These are phyloP conservation scores for Kalaharituber pfeilii DNA, from an alignment of 2,329 filamentous ascomycete species.

Conservation along the genomic window DNA sequence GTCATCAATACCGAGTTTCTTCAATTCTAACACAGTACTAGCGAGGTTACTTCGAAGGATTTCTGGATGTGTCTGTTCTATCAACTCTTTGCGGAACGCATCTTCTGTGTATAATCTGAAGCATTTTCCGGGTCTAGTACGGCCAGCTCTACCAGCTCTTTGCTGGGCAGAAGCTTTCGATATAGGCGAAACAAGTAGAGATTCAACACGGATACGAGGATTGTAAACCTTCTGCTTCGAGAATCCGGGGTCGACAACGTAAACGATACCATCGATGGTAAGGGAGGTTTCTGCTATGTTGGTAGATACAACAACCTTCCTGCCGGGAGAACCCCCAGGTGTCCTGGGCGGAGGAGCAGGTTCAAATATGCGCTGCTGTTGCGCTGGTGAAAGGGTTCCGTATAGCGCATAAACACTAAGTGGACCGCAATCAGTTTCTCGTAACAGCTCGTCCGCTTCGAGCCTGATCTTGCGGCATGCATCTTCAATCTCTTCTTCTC, in stretches of 20 bases:
- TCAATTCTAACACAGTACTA: constrained; percentile 86
- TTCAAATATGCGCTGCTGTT: constrained; percentile 92
- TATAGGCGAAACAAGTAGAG: constrained; percentile 89
- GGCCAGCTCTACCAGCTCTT: constrained; percentile 94
- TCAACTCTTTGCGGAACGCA: constrained; percentile 94
- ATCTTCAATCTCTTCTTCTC: constrained; percentile 97
- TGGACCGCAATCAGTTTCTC: constrained; percentile 81
- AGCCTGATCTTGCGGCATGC: constrained; percentile 79
- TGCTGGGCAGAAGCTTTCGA: constrained; percentile 96
- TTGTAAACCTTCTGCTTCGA: constrained; percentile 99
- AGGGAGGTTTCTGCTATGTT: constrained; percentile 97
- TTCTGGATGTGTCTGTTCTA: constrained; percentile 92
- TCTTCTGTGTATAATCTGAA: constrained; percentile 91
- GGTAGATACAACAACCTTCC: constrained; percentile 85
- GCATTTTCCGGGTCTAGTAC: constrained; percentile 95
- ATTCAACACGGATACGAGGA: constrained; percentile 88
- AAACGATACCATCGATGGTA: constrained; percentile 97
- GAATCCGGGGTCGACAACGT: constrained; percentile 97
- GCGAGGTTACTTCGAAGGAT: constrained; percentile 87
- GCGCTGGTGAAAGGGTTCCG: constrained; percentile 74
- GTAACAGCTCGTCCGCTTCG: constrained; percentile 77
- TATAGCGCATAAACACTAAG: constrained; percentile 86
- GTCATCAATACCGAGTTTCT: constrained; percentile 91
- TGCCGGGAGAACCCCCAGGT: constrained; percentile 66
- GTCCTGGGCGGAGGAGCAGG: constrained; percentile 58